Base-by-base conservation (phyloP, 2,329 filamentous ascomycete species). In the Fusarium beomiforme region DNA sequence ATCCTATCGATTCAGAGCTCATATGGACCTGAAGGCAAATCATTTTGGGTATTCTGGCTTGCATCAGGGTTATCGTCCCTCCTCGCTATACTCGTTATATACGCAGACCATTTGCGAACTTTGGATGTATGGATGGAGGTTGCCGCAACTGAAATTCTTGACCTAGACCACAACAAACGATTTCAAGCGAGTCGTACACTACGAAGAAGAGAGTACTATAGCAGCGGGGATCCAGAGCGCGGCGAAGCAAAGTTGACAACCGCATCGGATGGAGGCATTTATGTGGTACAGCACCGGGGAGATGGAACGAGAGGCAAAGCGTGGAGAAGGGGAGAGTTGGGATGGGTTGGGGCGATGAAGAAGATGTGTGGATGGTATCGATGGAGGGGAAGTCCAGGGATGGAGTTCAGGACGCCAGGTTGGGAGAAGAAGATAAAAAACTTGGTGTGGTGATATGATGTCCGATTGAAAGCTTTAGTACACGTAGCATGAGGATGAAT, bases 21-120 rank as follows among this genome's bases (percentile, higher is more conserved):
- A 2, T 87, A 82, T 69, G 81, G 81, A 0, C 85, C 85, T 0
- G 79, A 77, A n/a, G 79, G 79, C 1, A 34, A 67, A 19, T 75
- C 76, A 21, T 87, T 87, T 75, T 87, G 80, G 80, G 80, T 87
- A 0, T 87, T 86, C 64, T 87, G 85, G 85, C 81, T 81, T 2
- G 78, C 80, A 6, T 79, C 82, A 5, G 72, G 82, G 0, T 79
- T 84, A 6, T 78, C 83, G 2, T 78, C 80, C 4, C 59, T 82
- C 17, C 12, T 83, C 3, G 81, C 82, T 0, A 57, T 87, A 4
- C 65, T 83, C 6, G 69, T 86, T 59, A 85, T 87, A 59, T 85
- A 87, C 70, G 81, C 84, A 12, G 85, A 87, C 65, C 82, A 82
- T 43, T 79, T 87, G 46, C 81, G 85, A 43, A 82, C 78, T 44